Evolutionary conservation across 345 rosid species (phyloP), one percentile per base, ranked within the genome.

Genomic region (Triadica sebifera): DNA sequence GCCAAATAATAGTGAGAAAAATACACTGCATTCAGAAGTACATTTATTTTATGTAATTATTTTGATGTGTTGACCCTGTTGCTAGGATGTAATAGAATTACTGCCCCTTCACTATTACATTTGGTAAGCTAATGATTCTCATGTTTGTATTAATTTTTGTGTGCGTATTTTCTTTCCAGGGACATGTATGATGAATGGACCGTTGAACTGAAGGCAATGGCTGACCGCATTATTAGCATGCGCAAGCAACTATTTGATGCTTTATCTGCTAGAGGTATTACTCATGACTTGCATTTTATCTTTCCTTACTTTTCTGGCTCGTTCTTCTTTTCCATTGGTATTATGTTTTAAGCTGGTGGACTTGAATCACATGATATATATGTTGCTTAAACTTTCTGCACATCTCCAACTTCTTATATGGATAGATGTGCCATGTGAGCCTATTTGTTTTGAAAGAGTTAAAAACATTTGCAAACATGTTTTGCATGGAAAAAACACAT

Each of bases 121-220:
- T 52, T 51, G 34, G 34, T 29, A 29, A 29, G 34, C 34, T 29
- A 29, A 29, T 29, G 49, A 52, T 3, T 13, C 20, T 12, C 7
- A 38, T 59, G 53, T 52, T 52, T 52, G 39, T 12, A 20, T 43
- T 45, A 3, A 15, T 50, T 46, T 29, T 29, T 24, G 38, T 38
- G 34, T 68, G 51, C 59, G 12, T 53, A 15, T 29, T 60, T 52
- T 39, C 15, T 16, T 68, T 29, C 47, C 79, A 87, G 88, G 68
- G 81, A 80, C 43, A 38, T 85, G 83, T 83, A 74, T 51, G 65
- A 74, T 67, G 84, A 83, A 62, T 87, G 87, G 88, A 81, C 78
- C 52, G 25, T 74, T 46, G 90, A 87, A 78, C 55, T 87, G 80
- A 85, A 79, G 75, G 70, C 65, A 69, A 83, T 87, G 90, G 75